Conservation (phyloP, 2,329 filamentous ascomycete species). For the Fonsecaea erecta region DNA sequence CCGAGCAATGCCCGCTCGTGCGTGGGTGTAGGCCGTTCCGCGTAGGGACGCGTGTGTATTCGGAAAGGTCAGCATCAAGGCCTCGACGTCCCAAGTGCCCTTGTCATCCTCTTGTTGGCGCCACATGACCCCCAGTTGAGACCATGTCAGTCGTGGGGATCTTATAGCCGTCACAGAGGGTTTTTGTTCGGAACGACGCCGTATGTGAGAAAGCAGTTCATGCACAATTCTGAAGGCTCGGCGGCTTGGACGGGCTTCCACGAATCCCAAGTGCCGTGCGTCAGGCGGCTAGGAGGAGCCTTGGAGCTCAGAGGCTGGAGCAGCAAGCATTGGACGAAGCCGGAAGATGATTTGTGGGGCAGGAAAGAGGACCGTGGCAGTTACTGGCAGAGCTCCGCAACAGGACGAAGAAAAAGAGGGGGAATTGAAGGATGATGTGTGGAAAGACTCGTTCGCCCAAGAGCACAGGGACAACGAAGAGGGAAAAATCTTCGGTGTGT, state of each 20-base stretch:
- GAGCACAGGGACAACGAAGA: background rate
- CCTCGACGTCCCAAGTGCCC: background rate
- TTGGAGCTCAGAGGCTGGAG: conserved; percentile 6
- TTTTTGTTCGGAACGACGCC: conserved; percentile 2
- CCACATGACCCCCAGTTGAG: conserved; percentile 8
- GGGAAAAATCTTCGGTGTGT: conserved; percentile 11
- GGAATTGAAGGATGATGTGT: conserved; percentile 11
- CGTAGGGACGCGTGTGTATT: background rate
- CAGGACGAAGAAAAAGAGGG: conserved; percentile 14
- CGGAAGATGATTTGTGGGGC: conserved; percentile 24
- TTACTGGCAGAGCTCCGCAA: conserved; percentile 26
- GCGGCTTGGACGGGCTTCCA: background rate
- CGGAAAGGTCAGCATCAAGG: conserved; percentile 8
- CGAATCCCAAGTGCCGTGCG: conserved; percentile 10
- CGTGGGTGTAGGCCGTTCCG: conserved; percentile 8
- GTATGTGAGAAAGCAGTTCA: background rate
- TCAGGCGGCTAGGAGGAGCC: conserved; percentile 9
- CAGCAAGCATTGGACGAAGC: conserved; percentile 8
- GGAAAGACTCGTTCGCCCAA: conserved; percentile 11
- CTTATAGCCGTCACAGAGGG: background rate
- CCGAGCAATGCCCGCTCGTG: conserved; percentile 17
- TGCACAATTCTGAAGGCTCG: conserved; percentile 1
- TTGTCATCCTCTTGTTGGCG: conserved; percentile 1
- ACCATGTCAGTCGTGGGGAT: background rate
- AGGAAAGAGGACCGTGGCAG: conserved; percentile 16